These are phyloP conservation scores for Phaseolus coccineus DNA, from an alignment of 331 rosid genomes.

Conservation along the genomic window DNA sequence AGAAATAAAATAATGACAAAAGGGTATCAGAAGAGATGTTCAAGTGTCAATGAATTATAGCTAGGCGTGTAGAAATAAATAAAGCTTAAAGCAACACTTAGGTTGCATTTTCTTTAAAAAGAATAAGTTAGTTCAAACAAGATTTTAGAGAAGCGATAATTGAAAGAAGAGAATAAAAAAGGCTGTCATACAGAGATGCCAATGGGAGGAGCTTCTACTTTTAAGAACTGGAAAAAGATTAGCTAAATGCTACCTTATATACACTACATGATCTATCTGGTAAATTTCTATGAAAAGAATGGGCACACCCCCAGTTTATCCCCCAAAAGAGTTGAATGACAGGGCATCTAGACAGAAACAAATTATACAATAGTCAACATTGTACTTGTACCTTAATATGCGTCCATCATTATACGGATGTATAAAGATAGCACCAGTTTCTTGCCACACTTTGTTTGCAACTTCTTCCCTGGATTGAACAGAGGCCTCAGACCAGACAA, in stretches of 20 bases:
- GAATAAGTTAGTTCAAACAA: not conserved
- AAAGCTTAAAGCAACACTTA: not conserved
- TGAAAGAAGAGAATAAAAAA: not conserved
- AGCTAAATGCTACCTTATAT: not conserved
- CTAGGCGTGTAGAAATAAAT: conserved; percentile 12
- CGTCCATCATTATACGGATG: conserved; percentile 87
- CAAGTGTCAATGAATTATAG: conserved; percentile 6
- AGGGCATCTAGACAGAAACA: conserved; percentile 20
- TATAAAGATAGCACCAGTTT: conserved; percentile 82
- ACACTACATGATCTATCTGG: conserved; percentile 27
- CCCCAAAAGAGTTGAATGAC: conserved; percentile 7
- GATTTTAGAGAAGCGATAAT: not conserved
- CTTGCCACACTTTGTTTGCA: conserved; percentile 69
- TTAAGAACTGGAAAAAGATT: not conserved
- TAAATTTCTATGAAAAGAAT: conserved; percentile 10
- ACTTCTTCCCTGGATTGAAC: conserved; percentile 72
- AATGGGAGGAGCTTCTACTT: conserved; percentile 3
- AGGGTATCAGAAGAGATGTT: conserved; percentile 18
- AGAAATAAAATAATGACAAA: not conserved
- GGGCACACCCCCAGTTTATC: conserved; percentile 1
- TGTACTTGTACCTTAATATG: conserved; percentile 67
- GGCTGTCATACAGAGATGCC: not conserved
- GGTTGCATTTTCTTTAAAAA: not conserved
- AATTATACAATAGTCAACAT: not conserved
- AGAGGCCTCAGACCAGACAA: conserved; percentile 74